Evolutionary conservation across 163 green algal species (phyloP), one percentile per base, ranked within the genome.

Genomic region (Botryococcus braunii): DNA sequence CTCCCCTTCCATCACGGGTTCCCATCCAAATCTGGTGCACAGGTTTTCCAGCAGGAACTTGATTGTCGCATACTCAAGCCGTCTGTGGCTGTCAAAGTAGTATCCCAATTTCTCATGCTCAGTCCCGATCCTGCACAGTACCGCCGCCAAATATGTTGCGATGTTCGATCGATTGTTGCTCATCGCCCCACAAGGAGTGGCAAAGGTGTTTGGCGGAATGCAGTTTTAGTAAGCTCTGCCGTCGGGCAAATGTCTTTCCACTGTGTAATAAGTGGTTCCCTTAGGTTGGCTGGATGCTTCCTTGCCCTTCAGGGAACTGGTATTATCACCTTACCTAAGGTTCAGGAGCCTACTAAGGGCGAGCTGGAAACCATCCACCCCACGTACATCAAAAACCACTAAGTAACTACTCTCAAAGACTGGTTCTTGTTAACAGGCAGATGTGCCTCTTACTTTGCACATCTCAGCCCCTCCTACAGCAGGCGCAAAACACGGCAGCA

Each of bases 41-140:
- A 98, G 79, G 31, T 73, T 73, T 2, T 85, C 72, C 29, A 99
- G 82, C n/a, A 99, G 62, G 34, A 84, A 36, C 34, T 74, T 52
- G 56, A 97, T 97, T 40, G 92, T 73, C 29, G 80, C 77, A 66
- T 96, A 96, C 6, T 76, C 65, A 31, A 82, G 67, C 3, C 77
- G 69, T 17, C 46, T 73, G 34, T 85, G 84, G 71, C 85, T 80
- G 1, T 60, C 59, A 27, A 87, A 47, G 65, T 91, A 80, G 75
- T 95, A 97, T 2, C 86, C 92, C 39, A 99, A 81, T 84, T 99
- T 99, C 74, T 99, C 94, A 72, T 99, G 93, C 82, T 99, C 94
- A 2, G 94, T 99, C 37, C 94, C 94, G 66, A 99, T 97, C 72
- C 90, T 94, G 77, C 58, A 46, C 3, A 27, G 4, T 25, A n/a